Evolutionary conservation across 495 filamentous ascomycete species (phyloP), one percentile per base, ranked within the genome.

Genomic region (Parathielavia hyrcaniae): DNA sequence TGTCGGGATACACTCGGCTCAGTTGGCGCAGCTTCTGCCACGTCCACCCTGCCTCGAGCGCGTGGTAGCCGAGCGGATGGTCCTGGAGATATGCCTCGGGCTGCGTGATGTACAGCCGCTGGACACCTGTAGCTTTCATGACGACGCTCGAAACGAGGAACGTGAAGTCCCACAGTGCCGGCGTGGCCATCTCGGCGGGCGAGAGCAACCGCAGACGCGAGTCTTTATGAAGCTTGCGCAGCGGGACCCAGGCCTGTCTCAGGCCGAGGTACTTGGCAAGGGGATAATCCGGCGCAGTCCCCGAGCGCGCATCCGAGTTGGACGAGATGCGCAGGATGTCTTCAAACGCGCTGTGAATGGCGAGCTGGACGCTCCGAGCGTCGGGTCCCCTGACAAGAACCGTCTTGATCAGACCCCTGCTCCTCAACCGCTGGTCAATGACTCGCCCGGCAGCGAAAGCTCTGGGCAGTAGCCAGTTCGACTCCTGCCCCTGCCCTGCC

Each of bases 191-290:
- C 66, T 90, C 86, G 1, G 81, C 71, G 2, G 77, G 75, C 22
- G 74, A 74, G 17, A 90, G 76, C 61, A 87, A 89, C 9, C 81
- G 81, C 1, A 90, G 75, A 12, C 77, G 74, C 0, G 82, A 81
- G 51, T 87, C 83, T 60, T 83, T 87, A 67, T 85, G 79, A 4
- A 87, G 64, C 64, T 90, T 90, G 26, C 87, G 79, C 19, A 90
- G 71, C 5, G 86, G 86, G 11, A 87, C 74, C 78, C 85, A 88
- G 9, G 77, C 63, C 47, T 81, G 79, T 30, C 77, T 71, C 19
- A 81, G 69, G 12, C 77, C 79, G n/a, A 76, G 67, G 55, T 74
- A 80, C 41, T 75, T 70, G n/a, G 67, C 32, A 17, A 69, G 55
- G 30, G 66, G 69, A 16, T 63, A 64, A 39, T 71, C 69, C 7